A percentile compares a stretch with the other conserved stretches of the same genome.
These are phyloP conservation scores for Berkeleyomyces rouxiae DNA, from an alignment of 2,329 filamentous ascomycete genomes.

Conservation along the genomic window DNA sequence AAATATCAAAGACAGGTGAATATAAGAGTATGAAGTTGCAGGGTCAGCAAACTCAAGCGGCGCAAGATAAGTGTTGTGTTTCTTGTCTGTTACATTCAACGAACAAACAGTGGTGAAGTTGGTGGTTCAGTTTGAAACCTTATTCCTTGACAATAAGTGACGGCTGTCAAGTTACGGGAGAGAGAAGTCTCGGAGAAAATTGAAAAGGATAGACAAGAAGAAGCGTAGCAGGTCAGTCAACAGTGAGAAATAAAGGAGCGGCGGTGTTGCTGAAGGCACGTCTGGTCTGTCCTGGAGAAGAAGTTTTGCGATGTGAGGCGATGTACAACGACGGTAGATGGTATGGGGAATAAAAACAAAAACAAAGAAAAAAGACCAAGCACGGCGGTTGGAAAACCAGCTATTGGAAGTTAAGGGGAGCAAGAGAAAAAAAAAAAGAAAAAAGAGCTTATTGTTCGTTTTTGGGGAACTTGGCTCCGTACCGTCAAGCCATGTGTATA, in stretches of 20 bases:
- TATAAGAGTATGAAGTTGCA: neutral
- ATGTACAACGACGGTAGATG: neutral
- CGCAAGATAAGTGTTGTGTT: neutral
- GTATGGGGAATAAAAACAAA: neutral
- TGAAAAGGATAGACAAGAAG: neutral
- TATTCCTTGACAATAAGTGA: neutral
- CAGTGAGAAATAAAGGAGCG: slow-evolving; percentile 11
- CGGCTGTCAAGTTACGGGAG: neutral
- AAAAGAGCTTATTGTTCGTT: neutral
- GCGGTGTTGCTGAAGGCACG: slow-evolving; percentile 9
- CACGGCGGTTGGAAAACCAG: neutral
- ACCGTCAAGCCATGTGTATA: neutral
- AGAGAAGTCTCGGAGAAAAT: neutral
- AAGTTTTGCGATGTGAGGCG: neutral
- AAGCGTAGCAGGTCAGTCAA: slow-evolving; percentile 5
- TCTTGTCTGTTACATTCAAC: neutral
- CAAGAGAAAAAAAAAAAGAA: neutral
- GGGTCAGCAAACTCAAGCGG: neutral
- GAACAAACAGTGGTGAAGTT: neutral
- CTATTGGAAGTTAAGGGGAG: neutral
- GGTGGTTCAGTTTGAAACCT: neutral
- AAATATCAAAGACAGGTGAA: neutral
- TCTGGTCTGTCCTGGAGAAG: neutral
- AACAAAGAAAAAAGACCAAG: neutral
- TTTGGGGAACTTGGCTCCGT: neutral